Evolutionary conservation across 2,329 filamentous ascomycete species (phyloP).

Genomic region (Verticillium tricorpus): DNA sequence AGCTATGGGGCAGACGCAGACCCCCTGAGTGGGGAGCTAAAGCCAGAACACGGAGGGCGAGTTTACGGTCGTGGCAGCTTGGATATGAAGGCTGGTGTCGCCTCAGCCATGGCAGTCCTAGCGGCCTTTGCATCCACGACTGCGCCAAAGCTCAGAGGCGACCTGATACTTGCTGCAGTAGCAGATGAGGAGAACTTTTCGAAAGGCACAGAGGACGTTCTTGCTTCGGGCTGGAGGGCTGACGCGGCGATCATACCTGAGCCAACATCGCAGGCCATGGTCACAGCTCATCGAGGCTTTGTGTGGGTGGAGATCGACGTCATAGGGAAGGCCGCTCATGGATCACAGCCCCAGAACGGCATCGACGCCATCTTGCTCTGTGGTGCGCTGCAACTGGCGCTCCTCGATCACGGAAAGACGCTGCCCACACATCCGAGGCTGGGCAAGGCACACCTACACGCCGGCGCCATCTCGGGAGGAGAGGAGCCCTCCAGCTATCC

Average conservation of each 20-base stretch:
- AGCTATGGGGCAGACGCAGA: constrained; percentile 37
- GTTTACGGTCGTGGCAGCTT: constrained; percentile 41
- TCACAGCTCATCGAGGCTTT: constrained; percentile 47
- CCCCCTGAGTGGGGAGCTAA: constrained; percentile 33
- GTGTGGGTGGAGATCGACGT: constrained; percentile 38
- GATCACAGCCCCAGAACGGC: constrained; percentile 37
- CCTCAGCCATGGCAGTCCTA: constrained; percentile 38
- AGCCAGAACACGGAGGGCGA: constrained; percentile 20
- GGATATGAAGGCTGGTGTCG: constrained; percentile 50
- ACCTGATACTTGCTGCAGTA: constrained; percentile 49
- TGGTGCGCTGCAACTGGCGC: constrained; percentile 39
- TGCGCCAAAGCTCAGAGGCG: constrained; percentile 35
- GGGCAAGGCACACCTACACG: constrained; percentile 39
- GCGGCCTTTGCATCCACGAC: constrained; percentile 15
- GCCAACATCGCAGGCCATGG: constrained; percentile 37
- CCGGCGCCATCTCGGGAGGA: constrained; percentile 42
- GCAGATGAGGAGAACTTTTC: constrained; percentile 48
- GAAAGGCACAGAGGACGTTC: constrained; percentile 44
- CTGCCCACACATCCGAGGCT: constrained; percentile 28
- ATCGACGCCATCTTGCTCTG: constrained; percentile 45
- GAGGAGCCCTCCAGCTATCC: constrained; percentile 50
- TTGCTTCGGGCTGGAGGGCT: constrained; percentile 47
- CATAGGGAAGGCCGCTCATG: constrained; percentile 35
- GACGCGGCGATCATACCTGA: constrained; percentile 47
- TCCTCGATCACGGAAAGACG: constrained; percentile 35